Base-by-base conservation (phyloP, 2,329 filamentous ascomycete genomes). In the Hirsutella thompsonii region DNA sequence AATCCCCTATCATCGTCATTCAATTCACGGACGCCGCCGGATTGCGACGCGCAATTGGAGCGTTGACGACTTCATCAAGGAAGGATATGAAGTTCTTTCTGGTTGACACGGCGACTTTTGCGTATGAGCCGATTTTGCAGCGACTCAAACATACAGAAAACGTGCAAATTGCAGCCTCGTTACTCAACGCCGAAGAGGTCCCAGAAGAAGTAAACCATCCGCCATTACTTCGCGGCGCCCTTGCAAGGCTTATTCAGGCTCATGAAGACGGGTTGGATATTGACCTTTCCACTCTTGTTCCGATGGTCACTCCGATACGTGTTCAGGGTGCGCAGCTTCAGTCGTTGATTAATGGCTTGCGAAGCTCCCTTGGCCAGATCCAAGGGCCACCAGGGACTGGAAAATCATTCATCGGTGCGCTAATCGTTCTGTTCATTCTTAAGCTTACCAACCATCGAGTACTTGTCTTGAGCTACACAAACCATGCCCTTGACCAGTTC, bases 301-400 rank as follows among this genome's bases (percentile, higher is more conserved):
- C n/a, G 4, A 32, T 44, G 50, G 62, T 39, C 38, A 55, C 9
- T 69, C 28, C 39, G 0, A 47, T 54, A 0, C 9, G 14, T 0
- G 36, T 59, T 1, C 20, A 44, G 3, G 50, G 45, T 4, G 57
- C 79, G 0, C 81, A 87, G 48, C 58, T 68, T 0, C 48, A 61
- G 0, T 79, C 80, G 1, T 52, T 87, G 1, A 45, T 74, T 3
- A 55, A 66, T 14, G 73, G 74, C 0, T 49, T 88, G 0, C 60
- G 54, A 0, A 69, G 68, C 8, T 56, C 59, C 1, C 55, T 86
- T 0, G 76, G 73, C 37, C 54, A 80, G 0, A 79, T 83, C 10
- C 79, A 85, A 58, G 81, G 81, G 0, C 81, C 81, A 0, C 81
- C 81, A 0, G 81, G 81, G 0, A 85, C 81, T 0, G 81, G 81